phyloP scores from a whole-genome alignment of 768 basidiomycete genomes.

The Termitomyces sp. region DNA sequence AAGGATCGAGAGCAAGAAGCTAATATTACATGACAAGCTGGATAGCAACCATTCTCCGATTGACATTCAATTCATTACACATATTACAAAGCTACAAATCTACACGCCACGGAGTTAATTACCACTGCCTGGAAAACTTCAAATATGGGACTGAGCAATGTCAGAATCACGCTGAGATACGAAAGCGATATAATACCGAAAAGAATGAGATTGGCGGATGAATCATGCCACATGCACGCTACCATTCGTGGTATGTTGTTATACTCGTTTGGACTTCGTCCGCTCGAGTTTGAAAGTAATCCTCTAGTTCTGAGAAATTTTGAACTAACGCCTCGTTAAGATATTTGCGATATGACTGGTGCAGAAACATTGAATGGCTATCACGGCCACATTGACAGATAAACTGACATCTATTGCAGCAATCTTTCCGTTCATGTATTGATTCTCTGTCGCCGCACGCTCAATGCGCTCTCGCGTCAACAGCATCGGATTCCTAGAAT shows the following conservation, averaged over 20 bases:
- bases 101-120: not conserved
- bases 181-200: not conserved
- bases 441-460: slow-evolving; percentile 82
- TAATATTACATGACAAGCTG: slow-evolving; percentile 1
- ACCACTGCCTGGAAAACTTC: slow-evolving; percentile 1
- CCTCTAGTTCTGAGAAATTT: slow-evolving; percentile 63
- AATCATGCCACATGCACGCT: not conserved
- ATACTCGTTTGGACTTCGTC: slow-evolving; percentile 6
- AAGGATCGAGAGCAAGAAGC: slow-evolving; percentile 6
- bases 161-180: not conserved
- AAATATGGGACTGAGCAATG: not conserved
- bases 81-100: slow-evolving; percentile 11
- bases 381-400: not conserved
- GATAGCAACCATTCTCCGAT: slow-evolving; percentile 6
- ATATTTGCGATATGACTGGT: slow-evolving; percentile 61
- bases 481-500: slow-evolving; percentile 74
- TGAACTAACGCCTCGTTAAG: slow-evolving; percentile 67
- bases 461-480: slow-evolving; percentile 77
- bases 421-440: slow-evolving; percentile 89
- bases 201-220: not conserved
- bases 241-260: not conserved
- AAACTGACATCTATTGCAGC: slow-evolving; percentile 61
- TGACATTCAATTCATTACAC: slow-evolving; percentile 12
- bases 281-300: slow-evolving; percentile 19
- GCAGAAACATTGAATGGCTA: slow-evolving; percentile 5